Conservation (phyloP, 75 land plant genomes). For the Chamaecyparis obtusa region DNA sequence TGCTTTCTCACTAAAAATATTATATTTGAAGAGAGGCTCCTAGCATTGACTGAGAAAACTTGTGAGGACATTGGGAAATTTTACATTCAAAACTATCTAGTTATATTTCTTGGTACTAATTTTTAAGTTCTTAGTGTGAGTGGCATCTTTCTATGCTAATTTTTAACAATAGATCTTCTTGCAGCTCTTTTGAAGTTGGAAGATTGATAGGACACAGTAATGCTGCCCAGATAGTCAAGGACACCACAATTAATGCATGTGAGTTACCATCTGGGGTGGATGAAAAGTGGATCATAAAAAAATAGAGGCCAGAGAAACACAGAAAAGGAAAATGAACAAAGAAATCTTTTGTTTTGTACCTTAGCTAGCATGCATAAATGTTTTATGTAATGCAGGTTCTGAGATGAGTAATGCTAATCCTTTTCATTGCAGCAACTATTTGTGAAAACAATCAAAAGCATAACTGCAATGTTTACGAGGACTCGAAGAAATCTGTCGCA, state of each 20-base stretch:
- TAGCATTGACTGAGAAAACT: neutral
- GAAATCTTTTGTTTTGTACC: neutral
- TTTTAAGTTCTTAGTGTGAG: neutral
- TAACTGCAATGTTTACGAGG: neutral
- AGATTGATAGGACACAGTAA: neutral
- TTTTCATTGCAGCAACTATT: neutral
- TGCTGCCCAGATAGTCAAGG: neutral
- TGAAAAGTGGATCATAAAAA: neutral
- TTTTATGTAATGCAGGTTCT: neutral
- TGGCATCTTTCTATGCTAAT: neutral
- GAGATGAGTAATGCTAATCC: neutral
- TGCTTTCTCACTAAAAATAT: neutral
- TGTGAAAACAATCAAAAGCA: neutral
- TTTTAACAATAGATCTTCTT: conserved; percentile 5
- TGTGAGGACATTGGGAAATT: neutral
- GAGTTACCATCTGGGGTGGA: neutral
- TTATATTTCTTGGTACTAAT: neutral
- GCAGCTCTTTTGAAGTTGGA: conserved; percentile 3
- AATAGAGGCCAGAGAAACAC: neutral
- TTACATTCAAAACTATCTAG: neutral
- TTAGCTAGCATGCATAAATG: neutral
- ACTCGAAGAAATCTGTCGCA: neutral
- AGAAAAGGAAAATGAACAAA: neutral
- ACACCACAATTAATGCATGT: neutral
- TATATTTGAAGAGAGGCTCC: neutral